These are phyloP conservation scores for Cyclostephanos tholiformis DNA, from an alignment of 108 stramenopile genomes.

Conservation along the genomic window DNA sequence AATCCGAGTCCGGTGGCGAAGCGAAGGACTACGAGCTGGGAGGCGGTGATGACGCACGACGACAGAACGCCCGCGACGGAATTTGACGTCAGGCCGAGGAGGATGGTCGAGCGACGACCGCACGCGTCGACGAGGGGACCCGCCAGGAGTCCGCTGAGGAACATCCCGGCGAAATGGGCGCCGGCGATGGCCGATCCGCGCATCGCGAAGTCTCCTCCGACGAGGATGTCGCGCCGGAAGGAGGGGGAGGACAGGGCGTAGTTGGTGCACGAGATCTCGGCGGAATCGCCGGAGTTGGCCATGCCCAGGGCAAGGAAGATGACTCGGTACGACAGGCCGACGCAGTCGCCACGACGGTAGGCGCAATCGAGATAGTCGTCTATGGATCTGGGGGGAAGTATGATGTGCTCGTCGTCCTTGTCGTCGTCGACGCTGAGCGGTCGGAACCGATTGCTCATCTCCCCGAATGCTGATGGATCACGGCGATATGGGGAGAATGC, in stretches of 20 bases:
- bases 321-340: constrained; percentile 44
- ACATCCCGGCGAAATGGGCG: constrained; percentile 45
- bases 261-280: constrained; percentile 41
- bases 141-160: constrained; percentile 38
- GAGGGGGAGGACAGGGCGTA: constrained; percentile 13
- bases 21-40: constrained; percentile 28
- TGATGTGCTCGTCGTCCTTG: not conserved
- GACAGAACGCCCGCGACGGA: constrained; percentile 30
- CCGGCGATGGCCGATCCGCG: constrained; percentile 43
- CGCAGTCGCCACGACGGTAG: constrained; percentile 3
- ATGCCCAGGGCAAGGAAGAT: constrained; percentile 49
- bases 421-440: not conserved
- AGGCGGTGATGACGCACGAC: constrained; percentile 27
- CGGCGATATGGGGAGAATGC: not conserved
- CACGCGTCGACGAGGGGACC: constrained; percentile 36
- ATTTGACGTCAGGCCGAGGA: constrained; percentile 35
- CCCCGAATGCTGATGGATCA: not conserved
- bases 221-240: constrained; percentile 39
- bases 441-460: constrained; percentile 3
- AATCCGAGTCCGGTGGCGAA: constrained; percentile 40
- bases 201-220: constrained; percentile 22
- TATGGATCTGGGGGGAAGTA: constrained; percentile 22
- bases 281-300: constrained; percentile 41
- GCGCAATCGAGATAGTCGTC: constrained; percentile 32
- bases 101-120: constrained; percentile 31